Evolutionary conservation across 768 basidiomycete species (phyloP).

Genomic region (Rhodotorula paludigena): DNA sequence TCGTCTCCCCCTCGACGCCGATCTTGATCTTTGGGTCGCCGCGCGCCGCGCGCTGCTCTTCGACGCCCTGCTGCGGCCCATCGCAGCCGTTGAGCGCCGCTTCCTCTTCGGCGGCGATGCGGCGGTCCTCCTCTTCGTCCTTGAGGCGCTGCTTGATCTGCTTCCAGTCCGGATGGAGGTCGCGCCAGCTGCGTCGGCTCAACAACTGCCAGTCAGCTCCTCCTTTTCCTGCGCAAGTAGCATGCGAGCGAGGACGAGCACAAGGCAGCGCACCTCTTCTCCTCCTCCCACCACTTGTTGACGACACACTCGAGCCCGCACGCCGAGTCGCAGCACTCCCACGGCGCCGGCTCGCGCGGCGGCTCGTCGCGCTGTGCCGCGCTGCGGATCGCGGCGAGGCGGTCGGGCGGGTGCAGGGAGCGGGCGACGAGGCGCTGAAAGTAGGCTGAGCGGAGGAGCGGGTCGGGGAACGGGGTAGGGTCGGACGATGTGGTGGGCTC

Average conservation of each 20-base stretch:
- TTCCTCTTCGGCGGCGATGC: slow-evolving; percentile 14
- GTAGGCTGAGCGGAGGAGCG: slow-evolving; percentile 6
- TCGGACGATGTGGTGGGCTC: neutral
- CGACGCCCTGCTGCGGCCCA: neutral
- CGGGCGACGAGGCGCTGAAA: slow-evolving; percentile 7
- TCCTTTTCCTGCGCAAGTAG: too few relatives aligned
- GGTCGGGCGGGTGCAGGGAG: neutral
- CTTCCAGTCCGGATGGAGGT: slow-evolving; percentile 23
- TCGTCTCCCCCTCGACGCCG: neutral
- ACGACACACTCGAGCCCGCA: slow-evolving; percentile 26
- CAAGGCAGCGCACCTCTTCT: slow-evolving; percentile 18
- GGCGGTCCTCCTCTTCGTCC: slow-evolving; percentile 26
- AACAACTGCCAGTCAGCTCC: neutral
- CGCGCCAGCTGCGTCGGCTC: slow-evolving; percentile 27
- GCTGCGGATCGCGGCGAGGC: slow-evolving; percentile 7
- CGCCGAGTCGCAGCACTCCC: slow-evolving; percentile 16
- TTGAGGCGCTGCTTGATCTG: slow-evolving; percentile 13
- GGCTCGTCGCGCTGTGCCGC: slow-evolving; percentile 10
- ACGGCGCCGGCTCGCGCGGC: slow-evolving; percentile 18
- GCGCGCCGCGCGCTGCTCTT: too few relatives aligned
- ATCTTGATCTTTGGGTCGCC: neutral
- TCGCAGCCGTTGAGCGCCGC: slow-evolving; percentile 7
- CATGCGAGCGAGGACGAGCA: neutral
- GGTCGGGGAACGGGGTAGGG: neutral
- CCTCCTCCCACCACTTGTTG: slow-evolving; percentile 27